Percentiles rank a stretch among this genome's conserved stretches.
Evolutionary conservation across 768 basidiomycete genomes (phyloP).

Genomic region (Austroboletus festivus): DNA sequence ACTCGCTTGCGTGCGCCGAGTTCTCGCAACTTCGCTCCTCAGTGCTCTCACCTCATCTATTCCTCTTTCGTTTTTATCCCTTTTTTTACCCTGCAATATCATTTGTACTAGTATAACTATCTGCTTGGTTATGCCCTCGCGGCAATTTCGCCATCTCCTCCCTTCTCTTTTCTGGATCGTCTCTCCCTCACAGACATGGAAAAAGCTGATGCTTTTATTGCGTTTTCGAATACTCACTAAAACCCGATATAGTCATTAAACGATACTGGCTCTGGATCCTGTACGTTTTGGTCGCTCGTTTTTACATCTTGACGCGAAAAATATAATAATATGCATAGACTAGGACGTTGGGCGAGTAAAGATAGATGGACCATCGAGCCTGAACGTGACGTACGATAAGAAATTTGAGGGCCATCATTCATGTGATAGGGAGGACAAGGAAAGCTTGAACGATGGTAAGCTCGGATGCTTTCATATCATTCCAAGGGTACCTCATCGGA

Average conservation of each 20-base stretch:
- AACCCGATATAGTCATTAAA: background rate
- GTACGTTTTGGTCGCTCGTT: background rate
- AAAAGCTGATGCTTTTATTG: background rate
- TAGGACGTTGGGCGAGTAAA: too few relatives aligned
- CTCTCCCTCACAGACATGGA: background rate
- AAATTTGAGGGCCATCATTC: too few relatives aligned
- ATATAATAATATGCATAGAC: too few relatives aligned
- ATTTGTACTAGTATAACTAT: conserved; percentile 15
- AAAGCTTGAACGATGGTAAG: too few relatives aligned
- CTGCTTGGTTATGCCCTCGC: conserved; percentile 19
- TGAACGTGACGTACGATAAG: too few relatives aligned
- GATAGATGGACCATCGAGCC: too few relatives aligned
- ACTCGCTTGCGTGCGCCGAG: conserved; percentile 5
- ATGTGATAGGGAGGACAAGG: too few relatives aligned
- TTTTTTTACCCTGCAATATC: conserved; percentile 11
- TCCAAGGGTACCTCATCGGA: too few relatives aligned
- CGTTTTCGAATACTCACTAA: background rate
- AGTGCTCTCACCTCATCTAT: too few relatives aligned
- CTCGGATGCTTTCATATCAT: too few relatives aligned
- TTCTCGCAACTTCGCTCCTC: background rate
- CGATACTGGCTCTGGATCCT: background rate
- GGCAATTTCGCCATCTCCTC: background rate
- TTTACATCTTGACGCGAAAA: background rate
- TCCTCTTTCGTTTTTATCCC: background rate
- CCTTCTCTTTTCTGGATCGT: background rate